A percentile compares a stretch with the other conserved stretches of the same genome.
These are phyloP conservation scores for Rhodomyrtus psidioides DNA, from an alignment of 441 rosid genomes.

Conservation along the genomic window DNA sequence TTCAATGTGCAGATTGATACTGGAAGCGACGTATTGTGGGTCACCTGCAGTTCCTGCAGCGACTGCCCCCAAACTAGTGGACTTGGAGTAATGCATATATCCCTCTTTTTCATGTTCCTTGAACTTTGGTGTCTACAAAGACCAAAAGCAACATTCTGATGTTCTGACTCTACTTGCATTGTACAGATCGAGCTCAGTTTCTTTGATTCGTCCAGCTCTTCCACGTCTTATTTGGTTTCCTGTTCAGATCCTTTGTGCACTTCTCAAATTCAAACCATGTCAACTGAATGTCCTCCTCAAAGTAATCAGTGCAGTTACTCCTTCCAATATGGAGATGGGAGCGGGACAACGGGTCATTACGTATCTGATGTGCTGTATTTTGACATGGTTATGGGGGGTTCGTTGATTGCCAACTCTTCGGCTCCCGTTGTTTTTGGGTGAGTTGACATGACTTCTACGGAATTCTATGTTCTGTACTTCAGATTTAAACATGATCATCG, in stretches of 20 bases:
- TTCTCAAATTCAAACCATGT: slow-evolving; percentile 44
- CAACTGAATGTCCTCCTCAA: slow-evolving; percentile 39
- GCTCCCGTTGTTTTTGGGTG: slow-evolving; percentile 58
- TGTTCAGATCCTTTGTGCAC: slow-evolving; percentile 59
- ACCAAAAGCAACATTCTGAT: neutral
- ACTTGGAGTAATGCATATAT: slow-evolving; percentile 39
- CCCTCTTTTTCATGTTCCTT: neutral
- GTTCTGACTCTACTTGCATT: slow-evolving; percentile 4
- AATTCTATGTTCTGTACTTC: neutral
- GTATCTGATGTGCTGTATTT: slow-evolving; percentile 45
- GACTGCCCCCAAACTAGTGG: slow-evolving; percentile 67
- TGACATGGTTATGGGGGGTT: slow-evolving; percentile 45
- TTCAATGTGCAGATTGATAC: slow-evolving; percentile 81
- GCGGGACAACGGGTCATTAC: slow-evolving; percentile 74
- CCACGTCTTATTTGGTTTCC: slow-evolving; percentile 38
- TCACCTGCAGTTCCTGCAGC: slow-evolving; percentile 55
- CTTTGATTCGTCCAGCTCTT: slow-evolving; percentile 49
- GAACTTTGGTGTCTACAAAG: neutral
- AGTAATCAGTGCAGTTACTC: slow-evolving; percentile 56
- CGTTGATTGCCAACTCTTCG: slow-evolving; percentile 45
- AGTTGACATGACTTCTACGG: slow-evolving; percentile 5
- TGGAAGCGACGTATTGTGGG: slow-evolving; percentile 75
- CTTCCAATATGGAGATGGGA: slow-evolving; percentile 69
- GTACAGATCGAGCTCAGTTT: slow-evolving; percentile 54
- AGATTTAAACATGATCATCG: neutral